Conservation (phyloP, 2,329 filamentous ascomycete genomes). For the Verruconis gallopava region DNA sequence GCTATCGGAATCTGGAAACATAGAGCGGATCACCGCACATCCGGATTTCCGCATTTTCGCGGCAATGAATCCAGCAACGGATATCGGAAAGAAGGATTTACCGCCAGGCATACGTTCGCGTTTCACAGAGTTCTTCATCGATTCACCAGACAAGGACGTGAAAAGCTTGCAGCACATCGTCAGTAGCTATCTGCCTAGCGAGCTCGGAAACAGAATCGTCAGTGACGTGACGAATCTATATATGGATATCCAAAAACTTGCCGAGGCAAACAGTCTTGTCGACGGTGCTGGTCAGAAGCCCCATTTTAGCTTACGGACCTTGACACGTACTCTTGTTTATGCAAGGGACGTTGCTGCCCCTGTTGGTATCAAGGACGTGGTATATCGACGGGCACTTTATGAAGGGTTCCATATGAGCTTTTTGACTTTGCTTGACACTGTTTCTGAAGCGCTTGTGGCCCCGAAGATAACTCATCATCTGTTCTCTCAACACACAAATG, state of each 20-base stretch:
- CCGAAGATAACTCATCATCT: slow-evolving; percentile 73
- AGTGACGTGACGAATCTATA: slow-evolving; percentile 80
- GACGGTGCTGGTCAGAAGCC: slow-evolving; percentile 93
- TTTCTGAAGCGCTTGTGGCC: slow-evolving; percentile 66
- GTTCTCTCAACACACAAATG: slow-evolving; percentile 55
- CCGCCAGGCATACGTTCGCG: slow-evolving; percentile 77
- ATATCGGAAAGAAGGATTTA: slow-evolving; percentile 90
- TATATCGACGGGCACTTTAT: slow-evolving; percentile 70
- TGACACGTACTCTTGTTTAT: slow-evolving; percentile 82
- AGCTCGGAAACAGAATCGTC: slow-evolving; percentile 57
- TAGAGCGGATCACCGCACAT: slow-evolving; percentile 80
- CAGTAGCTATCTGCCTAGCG: slow-evolving; percentile 66
- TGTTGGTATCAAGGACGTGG: slow-evolving; percentile 39
- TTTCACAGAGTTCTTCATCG: slow-evolving; percentile 92
- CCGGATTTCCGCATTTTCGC: slow-evolving; percentile 92
- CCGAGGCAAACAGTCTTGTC: slow-evolving; percentile 70
- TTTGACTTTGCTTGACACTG: slow-evolving; percentile 69
- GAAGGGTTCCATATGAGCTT: slow-evolving; percentile 99
- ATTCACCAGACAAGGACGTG: slow-evolving; percentile 74
- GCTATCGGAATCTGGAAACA: slow-evolving; percentile 84
- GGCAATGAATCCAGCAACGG: slow-evolving; percentile 97
- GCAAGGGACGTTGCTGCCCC: slow-evolving; percentile 71
- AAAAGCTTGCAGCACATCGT: slow-evolving; percentile 83
- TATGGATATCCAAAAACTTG: slow-evolving; percentile 70
- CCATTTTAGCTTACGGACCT: slow-evolving; percentile 88